Base-by-base conservation (phyloP, 2,329 filamentous ascomycete genomes). In the Coniochaeta pulveracea region DNA sequence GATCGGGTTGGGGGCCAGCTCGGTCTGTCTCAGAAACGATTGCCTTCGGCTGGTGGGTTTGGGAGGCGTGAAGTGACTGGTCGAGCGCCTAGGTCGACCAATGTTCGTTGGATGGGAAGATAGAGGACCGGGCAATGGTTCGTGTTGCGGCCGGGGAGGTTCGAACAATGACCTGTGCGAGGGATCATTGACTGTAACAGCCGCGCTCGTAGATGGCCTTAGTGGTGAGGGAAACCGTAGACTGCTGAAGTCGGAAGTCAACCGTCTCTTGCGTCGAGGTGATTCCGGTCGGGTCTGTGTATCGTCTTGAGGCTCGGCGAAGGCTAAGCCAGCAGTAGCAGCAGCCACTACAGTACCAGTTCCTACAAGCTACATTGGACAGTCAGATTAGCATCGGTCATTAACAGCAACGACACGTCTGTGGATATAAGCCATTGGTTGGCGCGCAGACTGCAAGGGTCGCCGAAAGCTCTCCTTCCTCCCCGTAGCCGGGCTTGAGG, bases 301-400 rank as follows among this genome's bases (percentile, higher is more conserved):
- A 40, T 57, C 47, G 44, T 70, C 64, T 43, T 55, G 48, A 27
- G 64, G 56, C 51, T 75, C 68, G 44, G 68, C 71, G 52, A 76
- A 74, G 43, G 69, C 68, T 40, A 76, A 56, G 45, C 72, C 71
- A 45, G 61, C 64, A 52, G 69, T 63, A 45, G 71, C 71, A 48
- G 70, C 69, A 56, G 71, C 72, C 51, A 74, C 66, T 43, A 69
- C 70, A 56, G 70, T 71, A 53, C 72, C 69, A 45, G 71, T 67
- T 54, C 70, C 72, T 56, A 75, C 66, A 47, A 76, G 69, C 72
- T 76, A 47, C 31, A 40, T 19, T 26, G 40, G 34, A 32, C 37
- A 36, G 15, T 3, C 9, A 19, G 28, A 16, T 23, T 12, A 17
- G 19, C 22, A 19, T 19, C 19, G 23, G 10, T 22, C 17, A 27